Evolutionary conservation across 2,329 filamentous ascomycete genomes (phyloP), one percentile per base, ranked within the genome.

Genomic region (Helminthosporium solani): DNA sequence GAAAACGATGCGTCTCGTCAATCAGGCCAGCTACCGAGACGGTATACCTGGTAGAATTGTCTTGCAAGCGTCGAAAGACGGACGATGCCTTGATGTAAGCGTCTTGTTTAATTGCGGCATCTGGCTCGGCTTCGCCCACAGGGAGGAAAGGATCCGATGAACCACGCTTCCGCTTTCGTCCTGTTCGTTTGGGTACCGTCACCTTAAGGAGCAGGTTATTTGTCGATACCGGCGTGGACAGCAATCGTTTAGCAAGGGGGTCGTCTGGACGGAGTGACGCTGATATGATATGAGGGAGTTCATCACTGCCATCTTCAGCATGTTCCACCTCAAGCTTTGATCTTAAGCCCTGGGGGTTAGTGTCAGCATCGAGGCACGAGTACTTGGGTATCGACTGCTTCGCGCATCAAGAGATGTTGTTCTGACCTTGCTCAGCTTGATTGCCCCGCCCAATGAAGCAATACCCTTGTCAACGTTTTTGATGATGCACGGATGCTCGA

Each of bases 151-250:
- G 83, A 3, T 78, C 85, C 44, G 84, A 67, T 4, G 83, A 83
- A n/a, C 89, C 90, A 57, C 85, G 79, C 73, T 91, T 96, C 47
- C 91, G 82, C 70, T 88, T 95, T 49, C 90, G 82, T 2, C 91
- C 91, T 2, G 90, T 96, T 45, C 89, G 78, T 68, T 85, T 94
- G 0, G 94, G 92, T 1, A 97, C 83, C 0, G 86, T 90, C 44
- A 99, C 79, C 66, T 90, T 91, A 42, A 99, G 77, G 16, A 97
- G 78, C 16, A 97, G 74, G 63, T 96, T 95, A 64, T 90, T 88
- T 8, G 89, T 87, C 16, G 81, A 73, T 25, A 85, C 81, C 63
- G 86, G 87, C 33, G 85, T 84, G 7, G 92, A 96, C 56, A 86
- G 76, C 50, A 96, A 76, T 7, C 88, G 88, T 57, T 87, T 86